A percentile compares a stretch with the other conserved stretches of the same genome.
phyloP scores from a whole-genome alignment of 768 basidiomycete species.

The Tulasnella sp. region DNA sequence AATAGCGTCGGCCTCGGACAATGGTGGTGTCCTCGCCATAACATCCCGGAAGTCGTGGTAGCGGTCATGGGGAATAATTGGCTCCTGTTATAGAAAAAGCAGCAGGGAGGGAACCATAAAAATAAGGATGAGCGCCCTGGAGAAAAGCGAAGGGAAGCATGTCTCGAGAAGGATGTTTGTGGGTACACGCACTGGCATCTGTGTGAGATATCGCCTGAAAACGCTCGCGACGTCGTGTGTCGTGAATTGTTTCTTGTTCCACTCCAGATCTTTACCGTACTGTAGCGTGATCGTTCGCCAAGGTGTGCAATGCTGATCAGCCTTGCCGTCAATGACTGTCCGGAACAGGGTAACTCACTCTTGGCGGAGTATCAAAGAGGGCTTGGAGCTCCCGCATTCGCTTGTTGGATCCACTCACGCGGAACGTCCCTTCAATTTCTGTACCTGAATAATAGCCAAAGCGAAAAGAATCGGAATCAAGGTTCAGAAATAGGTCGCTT shows the following conservation, averaged over 20 bases:
- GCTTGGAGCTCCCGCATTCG: constrained; percentile 94
- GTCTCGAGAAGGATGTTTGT: constrained; percentile 8
- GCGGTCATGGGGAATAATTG: constrained; percentile 84
- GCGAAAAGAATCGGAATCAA: not conserved
- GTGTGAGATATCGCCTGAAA: constrained; percentile 88
- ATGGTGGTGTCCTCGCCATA: not conserved
- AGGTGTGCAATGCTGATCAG: constrained; percentile 8
- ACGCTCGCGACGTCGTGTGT: constrained; percentile 96
- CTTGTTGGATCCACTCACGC: constrained; percentile 89
- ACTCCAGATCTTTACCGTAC: constrained; percentile 92
- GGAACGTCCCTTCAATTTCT: constrained; percentile 86
- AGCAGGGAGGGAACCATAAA: not conserved
- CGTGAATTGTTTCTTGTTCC: constrained; percentile 78
- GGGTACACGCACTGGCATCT: constrained; percentile 71
- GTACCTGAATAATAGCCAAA: constrained; percentile 32
- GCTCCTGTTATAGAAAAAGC: constrained; percentile 47
- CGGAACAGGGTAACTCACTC: too few species aligned
- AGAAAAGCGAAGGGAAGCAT: constrained; percentile 2
- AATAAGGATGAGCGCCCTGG: not conserved
- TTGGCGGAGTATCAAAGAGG: constrained; percentile 77
- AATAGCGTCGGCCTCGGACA: constrained; percentile 39
- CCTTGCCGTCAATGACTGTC: too few species aligned
- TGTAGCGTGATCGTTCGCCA: too few species aligned
- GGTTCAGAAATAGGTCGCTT: too few species aligned
- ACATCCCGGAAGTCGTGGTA: constrained; percentile 64